Evolutionary conservation across 257 asterid genomes (phyloP), one percentile per base, ranked within the genome.

Genomic region (Solanum sparsipilum): DNA sequence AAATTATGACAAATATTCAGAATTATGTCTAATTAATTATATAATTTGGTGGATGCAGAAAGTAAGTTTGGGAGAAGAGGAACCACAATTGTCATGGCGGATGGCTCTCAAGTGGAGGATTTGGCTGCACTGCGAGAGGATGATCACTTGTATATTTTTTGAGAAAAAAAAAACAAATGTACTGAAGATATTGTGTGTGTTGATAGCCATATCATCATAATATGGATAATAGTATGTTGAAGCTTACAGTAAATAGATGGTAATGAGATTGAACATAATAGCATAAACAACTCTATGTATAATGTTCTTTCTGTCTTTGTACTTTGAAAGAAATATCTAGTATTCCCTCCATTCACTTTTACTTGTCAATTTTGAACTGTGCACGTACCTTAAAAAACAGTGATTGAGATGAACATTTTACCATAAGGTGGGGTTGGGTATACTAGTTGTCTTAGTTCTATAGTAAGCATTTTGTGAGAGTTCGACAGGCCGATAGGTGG

Each of bases 61-160:
- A 93, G 90, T 60, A 93, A 92, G 93, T 95, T 96, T 9, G 96
- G 98, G 86, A 92, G 89, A 90, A 90, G 91, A 88, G 98, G 97
- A 88, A 93, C 93, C 13, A 91, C 76, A 16, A 90, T 96, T 86
- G 90, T 91, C 91, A 95, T 93, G 96, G 92, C 90, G 25, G 94
- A 95, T 88, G 98, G 99, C 58, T 96, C 96, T 84, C 94, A 91
- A 85, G 99, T 96, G 89, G 99, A 95, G 90, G 98, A 97, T 90
- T 87, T 92, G 88, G 87, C 83, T 41, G 97, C 92, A 72, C 88
- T 97, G 89, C 91, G 98, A 89, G 99, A 97, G 90, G 91, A 96
- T 81, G 99, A 95, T 76, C 95, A 94, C 94, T 91, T 97, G 83
- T 96, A 94, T 93, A 93, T 97, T 31, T 52, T 92, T 85, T 95